Base-by-base conservation (phyloP, 2,329 filamentous ascomycete genomes). In the Arthroderma sp. region DNA sequence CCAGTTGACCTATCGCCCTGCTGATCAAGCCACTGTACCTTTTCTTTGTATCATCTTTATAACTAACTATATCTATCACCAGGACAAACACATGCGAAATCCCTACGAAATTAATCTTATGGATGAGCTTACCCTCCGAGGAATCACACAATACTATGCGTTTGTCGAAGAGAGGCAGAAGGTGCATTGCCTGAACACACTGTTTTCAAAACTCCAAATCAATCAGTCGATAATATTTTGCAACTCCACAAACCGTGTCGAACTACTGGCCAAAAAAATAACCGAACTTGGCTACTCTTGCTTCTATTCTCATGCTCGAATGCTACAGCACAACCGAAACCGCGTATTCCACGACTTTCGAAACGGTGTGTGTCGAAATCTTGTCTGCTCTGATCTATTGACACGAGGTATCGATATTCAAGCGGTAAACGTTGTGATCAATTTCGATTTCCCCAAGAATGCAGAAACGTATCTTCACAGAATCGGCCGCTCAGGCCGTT, bases 201-300 rank as follows among this genome's bases (percentile, higher is more conserved):
- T 98, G 51, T 98, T 98, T 73, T 95, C 88, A 56, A 94, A 95
- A 68, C 79, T 98, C 10, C 89, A 98, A 68, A 98, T 98, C 70
- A 98, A 98, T 69, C 91, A 98, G 71, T 98, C 93, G 51, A 98
- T 98, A 70, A 98, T 98, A 63, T 98, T 98, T 72, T 98, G 91
- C 71, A 98, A 98, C 68, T 98, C 91, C 36, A 98, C 91, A 44
- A 96, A 96, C 66, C 86, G 91, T 53, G 91, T 98, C 49, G 91
- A 98, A 68, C 75, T 98, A 43, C 77, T 98, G 28, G 91, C 91
- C 42, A 98, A 98, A 75, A 98, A 98, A 68, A 98, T 98, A 59
- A 98, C 93, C 40, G 93, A 98, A 65, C 78, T 98, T 53, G 91
- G 91, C 53, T 98, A 98, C 68, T 98, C 91, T 1, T 98, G 91